These are phyloP conservation scores for Haplosporangium sp. DNA, from an alignment of 371 early-diverging fungal species.

Conservation along the genomic window DNA sequence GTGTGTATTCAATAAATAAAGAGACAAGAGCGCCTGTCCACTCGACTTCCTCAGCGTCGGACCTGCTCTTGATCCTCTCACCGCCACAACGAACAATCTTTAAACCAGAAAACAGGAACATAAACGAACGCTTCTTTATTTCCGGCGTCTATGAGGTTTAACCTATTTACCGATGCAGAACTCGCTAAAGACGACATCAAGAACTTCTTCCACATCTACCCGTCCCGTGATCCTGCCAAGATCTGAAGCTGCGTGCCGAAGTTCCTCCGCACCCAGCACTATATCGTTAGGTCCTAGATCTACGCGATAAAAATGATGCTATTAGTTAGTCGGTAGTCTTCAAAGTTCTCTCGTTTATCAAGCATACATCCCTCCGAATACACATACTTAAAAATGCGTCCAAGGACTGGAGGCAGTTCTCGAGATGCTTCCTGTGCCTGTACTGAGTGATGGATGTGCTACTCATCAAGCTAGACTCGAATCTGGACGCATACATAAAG, in stretches of 20 bases:
- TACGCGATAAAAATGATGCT: slow-evolving; percentile 8
- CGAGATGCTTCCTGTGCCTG: slow-evolving; percentile 77
- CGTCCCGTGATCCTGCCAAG: slow-evolving; percentile 82
- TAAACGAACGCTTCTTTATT: background rate
- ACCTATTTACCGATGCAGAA: slow-evolving; percentile 88
- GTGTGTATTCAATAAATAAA: too few species aligned
- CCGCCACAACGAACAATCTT: too few species aligned
- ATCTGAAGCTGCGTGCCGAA: slow-evolving; percentile 76
- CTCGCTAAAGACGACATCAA: slow-evolving; percentile 81
- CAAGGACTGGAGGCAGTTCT: slow-evolving; percentile 67
- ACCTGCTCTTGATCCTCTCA: too few species aligned
- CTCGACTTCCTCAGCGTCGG: too few species aligned
- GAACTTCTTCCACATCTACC: slow-evolving; percentile 80
- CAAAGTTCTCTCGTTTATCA: too few species aligned
- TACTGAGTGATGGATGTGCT: slow-evolving; percentile 75
- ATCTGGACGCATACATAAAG: slow-evolving; percentile 48
- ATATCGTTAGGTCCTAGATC: slow-evolving; percentile 58
- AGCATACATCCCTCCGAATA: background rate
- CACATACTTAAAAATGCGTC: slow-evolving; percentile 65
- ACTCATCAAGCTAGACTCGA: slow-evolving; percentile 60
- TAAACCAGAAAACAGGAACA: background rate
- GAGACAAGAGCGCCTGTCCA: too few species aligned
- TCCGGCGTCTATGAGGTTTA: background rate
- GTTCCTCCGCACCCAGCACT: slow-evolving; percentile 84
- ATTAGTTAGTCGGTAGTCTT: background rate